Percentiles rank a stretch among this genome's conserved stretches.
Evolutionary conservation across 768 basidiomycete species (phyloP).

Genomic region (Macrocybe gigantea): DNA sequence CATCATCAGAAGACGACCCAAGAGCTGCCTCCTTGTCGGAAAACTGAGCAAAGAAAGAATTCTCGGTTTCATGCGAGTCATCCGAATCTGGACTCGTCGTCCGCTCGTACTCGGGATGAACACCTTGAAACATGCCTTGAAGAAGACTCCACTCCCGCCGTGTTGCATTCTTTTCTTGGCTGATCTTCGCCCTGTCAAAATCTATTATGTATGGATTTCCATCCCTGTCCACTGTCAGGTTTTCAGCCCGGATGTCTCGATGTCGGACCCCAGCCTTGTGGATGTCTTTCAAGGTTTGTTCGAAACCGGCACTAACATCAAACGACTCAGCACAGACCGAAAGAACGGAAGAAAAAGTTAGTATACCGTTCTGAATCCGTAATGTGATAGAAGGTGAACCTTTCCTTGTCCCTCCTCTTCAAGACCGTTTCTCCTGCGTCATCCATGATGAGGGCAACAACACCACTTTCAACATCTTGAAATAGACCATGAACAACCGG

Average conservation of each 20-base stretch:
- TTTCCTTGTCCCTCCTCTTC: too few species aligned
- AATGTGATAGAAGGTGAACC: too few species aligned
- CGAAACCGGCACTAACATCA: background rate
- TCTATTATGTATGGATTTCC: conserved; percentile 17
- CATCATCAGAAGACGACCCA: too few species aligned
- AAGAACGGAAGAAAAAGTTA: background rate
- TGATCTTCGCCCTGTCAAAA: conserved; percentile 14
- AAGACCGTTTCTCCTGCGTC: background rate
- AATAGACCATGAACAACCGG: conserved; percentile 3
- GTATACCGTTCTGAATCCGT: background rate
- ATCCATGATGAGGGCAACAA: conserved; percentile 1
- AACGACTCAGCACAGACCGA: background rate
- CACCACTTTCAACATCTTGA: conserved; percentile 2
- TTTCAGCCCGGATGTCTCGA: conserved; percentile 17
- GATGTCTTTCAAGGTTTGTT: conserved; percentile 9
- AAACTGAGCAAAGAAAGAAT: too few species aligned
- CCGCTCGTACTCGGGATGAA: too few species aligned
- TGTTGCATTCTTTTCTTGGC: too few species aligned
- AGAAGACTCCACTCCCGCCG: background rate
- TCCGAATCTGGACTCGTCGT: too few species aligned
- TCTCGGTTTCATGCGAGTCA: too few species aligned
- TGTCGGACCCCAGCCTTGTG: conserved; percentile 19
- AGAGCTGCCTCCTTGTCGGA: too few species aligned
- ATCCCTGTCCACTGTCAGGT: conserved; percentile 14
- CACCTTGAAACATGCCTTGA: too few species aligned